Conservation (phyloP, 306 rosid genomes). For the Cucurbita maxima region DNA sequence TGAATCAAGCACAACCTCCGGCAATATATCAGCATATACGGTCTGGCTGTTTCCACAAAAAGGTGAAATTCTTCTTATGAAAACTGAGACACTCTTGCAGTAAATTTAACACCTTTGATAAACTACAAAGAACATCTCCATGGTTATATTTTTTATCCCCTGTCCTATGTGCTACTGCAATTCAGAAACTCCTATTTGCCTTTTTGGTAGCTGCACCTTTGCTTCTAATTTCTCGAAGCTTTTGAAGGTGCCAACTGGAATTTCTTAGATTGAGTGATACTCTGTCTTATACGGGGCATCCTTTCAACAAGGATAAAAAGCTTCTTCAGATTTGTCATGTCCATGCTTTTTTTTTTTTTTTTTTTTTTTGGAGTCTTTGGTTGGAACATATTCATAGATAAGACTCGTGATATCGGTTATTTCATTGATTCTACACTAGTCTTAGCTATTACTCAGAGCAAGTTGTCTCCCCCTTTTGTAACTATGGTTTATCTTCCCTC, state of each 20-base stretch:
- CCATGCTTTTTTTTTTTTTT: too few relatives aligned
- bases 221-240: background rate
- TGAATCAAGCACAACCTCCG: background rate
- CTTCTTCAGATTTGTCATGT: background rate
- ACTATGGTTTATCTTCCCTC: background rate
- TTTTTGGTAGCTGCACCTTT: background rate
- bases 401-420: background rate
- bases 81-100: background rate
- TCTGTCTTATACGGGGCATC: background rate
- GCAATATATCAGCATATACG: too few relatives aligned
- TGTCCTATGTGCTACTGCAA: background rate
- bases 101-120: background rate
- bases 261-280: background rate
- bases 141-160: background rate
- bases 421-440: background rate
- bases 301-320: background rate
- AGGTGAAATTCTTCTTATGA: background rate
- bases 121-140: background rate
- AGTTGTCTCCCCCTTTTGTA: background rate
- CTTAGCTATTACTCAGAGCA: too few relatives aligned
- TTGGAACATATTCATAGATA: background rate
- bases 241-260: background rate
- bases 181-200: background rate
- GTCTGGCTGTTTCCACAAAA: background rate
- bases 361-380: background rate